Percentiles rank a stretch among this genome's conserved stretches.
Conservation (phyloP, 108 stramenopile species). For the Nitzschia inconspicua region DNA sequence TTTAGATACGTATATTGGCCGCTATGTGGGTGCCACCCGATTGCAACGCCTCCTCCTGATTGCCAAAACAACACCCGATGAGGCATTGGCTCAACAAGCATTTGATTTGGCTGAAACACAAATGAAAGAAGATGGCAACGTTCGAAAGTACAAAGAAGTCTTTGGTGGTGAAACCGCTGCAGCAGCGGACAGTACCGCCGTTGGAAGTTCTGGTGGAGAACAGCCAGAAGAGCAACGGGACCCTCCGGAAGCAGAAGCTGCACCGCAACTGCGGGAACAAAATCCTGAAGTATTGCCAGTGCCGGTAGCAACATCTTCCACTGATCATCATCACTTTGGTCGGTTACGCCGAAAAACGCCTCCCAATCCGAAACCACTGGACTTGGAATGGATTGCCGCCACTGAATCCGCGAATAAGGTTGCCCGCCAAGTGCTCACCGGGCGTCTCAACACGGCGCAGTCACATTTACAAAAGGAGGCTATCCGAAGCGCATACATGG, state of each 20-base stretch:
- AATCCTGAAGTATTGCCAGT: too few species aligned
- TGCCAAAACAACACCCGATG: conserved; percentile 17
- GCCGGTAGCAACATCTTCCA: too few species aligned
- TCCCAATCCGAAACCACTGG: too few species aligned
- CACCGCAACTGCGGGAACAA: too few species aligned
- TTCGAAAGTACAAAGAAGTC: conserved; percentile 49
- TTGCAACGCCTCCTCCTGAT: conserved; percentile 62
- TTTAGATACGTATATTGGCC: conserved; percentile 63
- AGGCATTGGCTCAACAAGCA: conserved; percentile 21
- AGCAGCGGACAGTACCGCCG: not conserved
- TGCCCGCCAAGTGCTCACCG: conserved; percentile 45
- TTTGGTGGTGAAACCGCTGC: conserved; percentile 10
- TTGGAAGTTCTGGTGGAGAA: not conserved
- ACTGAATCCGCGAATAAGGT: conserved; percentile 24
- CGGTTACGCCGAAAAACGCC: too few species aligned
- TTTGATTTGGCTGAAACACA: conserved; percentile 48
- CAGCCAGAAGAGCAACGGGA: too few species aligned
- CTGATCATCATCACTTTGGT: too few species aligned
- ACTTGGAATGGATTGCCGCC: conserved; percentile 5
- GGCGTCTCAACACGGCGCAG: conserved; percentile 63
- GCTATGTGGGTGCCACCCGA: conserved; percentile 61
- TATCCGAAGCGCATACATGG: conserved; percentile 67
- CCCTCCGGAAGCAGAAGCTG: too few species aligned
- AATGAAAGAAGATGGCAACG: conserved; percentile 49
- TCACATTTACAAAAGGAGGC: conserved; percentile 76